Evolutionary conservation across 495 filamentous ascomycete species (phyloP), one percentile per base, ranked within the genome.

Genomic region (Thermochaetoides thermophila): DNA sequence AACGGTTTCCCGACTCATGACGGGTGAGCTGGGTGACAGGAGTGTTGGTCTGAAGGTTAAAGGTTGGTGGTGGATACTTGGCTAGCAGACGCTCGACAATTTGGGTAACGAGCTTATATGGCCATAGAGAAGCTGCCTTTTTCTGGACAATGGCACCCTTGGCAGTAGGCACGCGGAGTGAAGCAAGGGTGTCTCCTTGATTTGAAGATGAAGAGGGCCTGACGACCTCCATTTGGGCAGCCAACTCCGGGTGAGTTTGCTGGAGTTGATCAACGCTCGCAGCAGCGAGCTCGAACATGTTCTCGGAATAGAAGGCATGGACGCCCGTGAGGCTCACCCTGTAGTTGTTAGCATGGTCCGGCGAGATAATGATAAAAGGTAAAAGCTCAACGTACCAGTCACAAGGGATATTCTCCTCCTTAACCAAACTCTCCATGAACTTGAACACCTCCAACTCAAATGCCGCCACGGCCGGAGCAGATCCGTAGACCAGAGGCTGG

Each of bases 11-110:
- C 31, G 28, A 35, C 6, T 29, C 26, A n/a, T 12, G 6, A 17
- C 17, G 43, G 34, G 38, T 47, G 27, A 74, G 53, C 15, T 50
- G 41, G 1, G 63, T 71, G 3, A 78, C 79, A 1, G 79, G 68
- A 1, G 80, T 84, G 25, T 71, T 68, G 7, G 78, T 84, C 45
- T 89, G 80, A 9, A 92, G 62, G 40, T 76, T 79, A 37, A 93
- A 71, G 6, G 16, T 28, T 3, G 9, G 37, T 12, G 32, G 12
- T 0, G 40, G 33, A 22, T 36, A 46, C 28, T 21, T 32, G 1
- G 40, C 47, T 0, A 79, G 51, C 0, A 81, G 59, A 2, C 53
- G 53, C 40, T 74, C 70, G 1, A 91, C 56, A 0, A 84, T 51
- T 30, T 66, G 70, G 0, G 74, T 61, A 6, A 89, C 72, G 12